Base-by-base conservation (phyloP, 352 stramenopile species). In the Phytopythium aichiense region DNA sequence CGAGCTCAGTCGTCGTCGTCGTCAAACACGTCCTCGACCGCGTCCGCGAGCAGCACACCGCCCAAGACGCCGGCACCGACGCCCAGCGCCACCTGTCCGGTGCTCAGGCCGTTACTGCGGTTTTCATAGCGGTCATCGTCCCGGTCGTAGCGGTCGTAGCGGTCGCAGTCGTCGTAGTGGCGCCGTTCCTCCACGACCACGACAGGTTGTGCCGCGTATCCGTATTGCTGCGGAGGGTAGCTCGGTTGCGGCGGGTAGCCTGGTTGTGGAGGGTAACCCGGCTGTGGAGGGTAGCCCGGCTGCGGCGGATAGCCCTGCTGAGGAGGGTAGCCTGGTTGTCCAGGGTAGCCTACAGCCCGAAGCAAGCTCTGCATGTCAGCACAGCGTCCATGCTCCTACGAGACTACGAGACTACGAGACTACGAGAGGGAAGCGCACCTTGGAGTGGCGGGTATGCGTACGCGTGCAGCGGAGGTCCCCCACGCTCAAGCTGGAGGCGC, bases 21-120 rank as follows among this genome's bases (percentile, higher is more conserved):
- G 28, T 83, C 68, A 33, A 91, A 91, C n/a, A 88, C 66, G 20
- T 80, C 69, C 22, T 88, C 79, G 33, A 91, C 63, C 11, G 73
- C 77, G 65, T 91, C 85, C n/a, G 81, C 86, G 0, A 95, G 71
- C 40, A 95, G 43, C 57, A 92, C 66, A 20, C 86, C 86, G 42
- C 86, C 86, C 31, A 91, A 62, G 31, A 93, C 66, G 59, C 84
- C 84, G 4, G 79, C 84, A 33, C 84, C 86, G 25, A 91, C 74
- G 33, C 86, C 86, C 52, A 95, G 74, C 9, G 84, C 86, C 63
- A 91, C 70, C 31, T 81, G 65, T 0, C 60, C 71, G 58, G 65
- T 78, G 58, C 69, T 72, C 38, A 71, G 58, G n/a, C 74, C 73
- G 31, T 40, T 54, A 2, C 71, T 65, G 33, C 62, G 62, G 6